Conservation (phyloP, 2,329 filamentous ascomycete species). For the Diaporthe destruens region DNA sequence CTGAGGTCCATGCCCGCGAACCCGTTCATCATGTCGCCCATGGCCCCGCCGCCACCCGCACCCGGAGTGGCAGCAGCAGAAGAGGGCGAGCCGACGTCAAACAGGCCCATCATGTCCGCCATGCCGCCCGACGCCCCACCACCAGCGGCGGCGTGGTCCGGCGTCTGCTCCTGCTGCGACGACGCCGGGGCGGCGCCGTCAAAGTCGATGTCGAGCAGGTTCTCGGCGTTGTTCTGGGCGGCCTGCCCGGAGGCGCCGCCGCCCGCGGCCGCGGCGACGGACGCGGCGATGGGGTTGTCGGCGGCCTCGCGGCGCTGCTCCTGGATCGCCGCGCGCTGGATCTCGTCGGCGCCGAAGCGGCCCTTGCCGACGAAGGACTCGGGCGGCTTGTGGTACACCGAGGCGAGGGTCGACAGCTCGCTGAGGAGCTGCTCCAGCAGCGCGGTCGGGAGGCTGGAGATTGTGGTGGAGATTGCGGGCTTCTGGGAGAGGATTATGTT, state of each 20-base stretch:
- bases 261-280: constrained; percentile 75
- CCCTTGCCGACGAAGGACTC: constrained; percentile 98
- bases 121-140: constrained; percentile 60
- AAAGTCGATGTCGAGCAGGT: constrained; percentile 79
- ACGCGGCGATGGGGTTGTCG: constrained; percentile 94
- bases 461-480: constrained; percentile 93
- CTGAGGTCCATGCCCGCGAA: constrained; percentile 86
- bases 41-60: constrained; percentile 54
- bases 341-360: constrained; percentile 91
- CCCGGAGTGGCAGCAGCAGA: constrained; percentile 58
- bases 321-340: constrained; percentile 95
- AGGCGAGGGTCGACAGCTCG: constrained; percentile 94
- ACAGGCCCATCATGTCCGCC: constrained; percentile 77
- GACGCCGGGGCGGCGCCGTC: constrained; percentile 92
- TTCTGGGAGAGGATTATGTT: constrained; percentile 94
- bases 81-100: constrained; percentile 67
- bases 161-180: constrained; percentile 79
- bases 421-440: constrained; percentile 90
- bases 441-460: constrained; percentile 85
- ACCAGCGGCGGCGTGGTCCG: constrained; percentile 68
- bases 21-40: constrained; percentile 91
- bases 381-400: constrained; percentile 97
- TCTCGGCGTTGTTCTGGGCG: constrained; percentile 90
- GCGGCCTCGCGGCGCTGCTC: constrained; percentile 92
- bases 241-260: too few species aligned